phyloP scores from a whole-genome alignment of 2,329 filamentous ascomycete genomes.

The Pseudocercospora cruenta region DNA sequence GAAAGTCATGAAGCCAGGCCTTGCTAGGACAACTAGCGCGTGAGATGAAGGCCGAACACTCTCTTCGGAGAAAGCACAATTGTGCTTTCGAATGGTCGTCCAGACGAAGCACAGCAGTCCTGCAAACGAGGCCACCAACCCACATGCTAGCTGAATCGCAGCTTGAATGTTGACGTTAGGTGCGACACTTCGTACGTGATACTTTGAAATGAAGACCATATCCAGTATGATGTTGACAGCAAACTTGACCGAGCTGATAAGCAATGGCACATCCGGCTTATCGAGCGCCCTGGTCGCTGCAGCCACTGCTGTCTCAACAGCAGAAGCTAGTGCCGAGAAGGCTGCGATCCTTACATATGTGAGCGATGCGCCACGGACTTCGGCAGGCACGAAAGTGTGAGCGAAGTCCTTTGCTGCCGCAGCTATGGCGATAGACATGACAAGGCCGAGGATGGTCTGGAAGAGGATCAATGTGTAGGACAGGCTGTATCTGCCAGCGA shows the following conservation, averaged over 20 bases:
- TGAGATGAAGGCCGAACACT: conserved; percentile 43
- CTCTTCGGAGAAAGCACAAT: not conserved
- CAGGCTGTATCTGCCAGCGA: conserved; percentile 58
- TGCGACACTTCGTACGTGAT: conserved; percentile 59
- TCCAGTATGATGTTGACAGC: conserved; percentile 69
- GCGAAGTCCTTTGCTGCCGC: conserved; percentile 60
- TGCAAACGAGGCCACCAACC: conserved; percentile 57
- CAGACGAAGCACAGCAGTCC: conserved; percentile 65
- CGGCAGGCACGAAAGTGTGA: conserved; percentile 63
- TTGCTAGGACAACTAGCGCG: conserved; percentile 56
- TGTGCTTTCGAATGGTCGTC: conserved; percentile 38
- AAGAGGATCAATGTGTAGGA: conserved; percentile 61
- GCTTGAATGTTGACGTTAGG: conserved; percentile 69
- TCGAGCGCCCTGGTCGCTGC: conserved; percentile 67
- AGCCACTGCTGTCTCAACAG: conserved; percentile 66
- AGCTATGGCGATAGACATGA: conserved; percentile 64
- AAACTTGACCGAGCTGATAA: conserved; percentile 68
- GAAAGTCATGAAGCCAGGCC: conserved; percentile 64
- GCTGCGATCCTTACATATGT: conserved; percentile 68
- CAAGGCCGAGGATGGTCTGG: conserved; percentile 60
- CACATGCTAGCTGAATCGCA: conserved; percentile 64
- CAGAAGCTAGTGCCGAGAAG: conserved; percentile 64
- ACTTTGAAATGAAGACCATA: conserved; percentile 66
- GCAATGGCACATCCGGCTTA: conserved; percentile 68
- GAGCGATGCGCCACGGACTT: conserved; percentile 60